Evolutionary conservation across 2,329 filamentous ascomycete genomes (phyloP).

Genomic region (Rutstroemia sp.): DNA sequence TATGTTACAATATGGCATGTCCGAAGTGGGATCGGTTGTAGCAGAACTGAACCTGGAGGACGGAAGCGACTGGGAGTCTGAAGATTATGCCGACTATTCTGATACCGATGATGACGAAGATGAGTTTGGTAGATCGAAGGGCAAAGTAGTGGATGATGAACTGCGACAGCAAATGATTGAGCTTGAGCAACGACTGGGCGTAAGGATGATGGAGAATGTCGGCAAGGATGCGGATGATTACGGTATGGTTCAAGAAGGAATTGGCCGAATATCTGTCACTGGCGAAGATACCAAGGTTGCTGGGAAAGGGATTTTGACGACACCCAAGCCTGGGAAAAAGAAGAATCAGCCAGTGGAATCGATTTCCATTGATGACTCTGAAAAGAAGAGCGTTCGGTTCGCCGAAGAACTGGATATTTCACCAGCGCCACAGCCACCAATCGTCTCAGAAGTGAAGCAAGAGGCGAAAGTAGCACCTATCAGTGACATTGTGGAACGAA

Average conservation of each 20-base stretch:
- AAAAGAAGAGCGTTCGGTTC: slow-evolving; percentile 72
- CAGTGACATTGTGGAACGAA: slow-evolving; percentile 38
- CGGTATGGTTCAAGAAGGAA: slow-evolving; percentile 40
- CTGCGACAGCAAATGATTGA: slow-evolving; percentile 70
- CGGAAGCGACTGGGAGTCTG: slow-evolving; percentile 47
- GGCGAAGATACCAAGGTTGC: slow-evolving; percentile 6
- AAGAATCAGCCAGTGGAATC: neutral
- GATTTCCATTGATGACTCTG: neutral
- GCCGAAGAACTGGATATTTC: slow-evolving; percentile 68
- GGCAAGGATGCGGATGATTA: slow-evolving; percentile 37
- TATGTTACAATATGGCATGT: slow-evolving; percentile 85
- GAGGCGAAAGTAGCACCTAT: slow-evolving; percentile 32
- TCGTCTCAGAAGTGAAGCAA: slow-evolving; percentile 11
- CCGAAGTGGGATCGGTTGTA: slow-evolving; percentile 84
- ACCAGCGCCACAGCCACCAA: slow-evolving; percentile 30
- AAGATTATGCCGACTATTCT: slow-evolving; percentile 44
- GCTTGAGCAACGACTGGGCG: slow-evolving; percentile 68
- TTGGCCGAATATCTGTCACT: slow-evolving; percentile 49
- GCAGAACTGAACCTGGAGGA: slow-evolving; percentile 85
- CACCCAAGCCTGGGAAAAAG: neutral
- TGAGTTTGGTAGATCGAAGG: slow-evolving; percentile 68
- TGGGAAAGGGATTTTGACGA: neutral
- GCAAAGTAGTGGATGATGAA: slow-evolving; percentile 65
- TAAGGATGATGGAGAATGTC: slow-evolving; percentile 46
- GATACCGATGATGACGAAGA: slow-evolving; percentile 53